These are phyloP conservation scores for Colletotrichum phormii DNA, from an alignment of 2,329 filamentous ascomycete genomes.

Conservation along the genomic window DNA sequence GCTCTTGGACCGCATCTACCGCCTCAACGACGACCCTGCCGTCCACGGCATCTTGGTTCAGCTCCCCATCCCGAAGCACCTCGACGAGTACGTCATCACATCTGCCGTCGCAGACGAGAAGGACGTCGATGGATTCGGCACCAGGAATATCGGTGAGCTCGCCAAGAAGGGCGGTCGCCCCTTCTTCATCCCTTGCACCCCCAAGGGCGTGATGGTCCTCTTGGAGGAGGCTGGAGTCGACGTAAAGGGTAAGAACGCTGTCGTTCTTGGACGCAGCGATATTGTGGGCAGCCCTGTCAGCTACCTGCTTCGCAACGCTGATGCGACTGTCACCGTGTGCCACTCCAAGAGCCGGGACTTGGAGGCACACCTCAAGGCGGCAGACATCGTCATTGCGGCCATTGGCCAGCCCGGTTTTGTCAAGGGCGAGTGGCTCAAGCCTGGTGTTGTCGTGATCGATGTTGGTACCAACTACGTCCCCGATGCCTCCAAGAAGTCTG, in stretches of 20 bases:
- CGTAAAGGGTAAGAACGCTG: conserved; percentile 89
- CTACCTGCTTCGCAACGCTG: conserved; percentile 92
- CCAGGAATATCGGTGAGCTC: conserved; percentile 93
- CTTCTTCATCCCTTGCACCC: conserved; percentile 93
- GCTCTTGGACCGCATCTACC: conserved; percentile 83
- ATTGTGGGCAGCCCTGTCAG: conserved; percentile 98
- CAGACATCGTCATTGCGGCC: conserved; percentile 91
- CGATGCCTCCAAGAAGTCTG: conserved; percentile 90
- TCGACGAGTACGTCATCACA: conserved; percentile 91
- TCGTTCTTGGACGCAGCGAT: conserved; percentile 94
- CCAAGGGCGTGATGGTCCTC: conserved; percentile 96
- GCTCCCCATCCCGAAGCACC: conserved; percentile 87
- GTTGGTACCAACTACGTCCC: conserved; percentile 97
- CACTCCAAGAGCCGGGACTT: conserved; percentile 88
- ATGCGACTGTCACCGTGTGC: conserved; percentile 96
- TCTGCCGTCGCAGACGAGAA: conserved; percentile 93
- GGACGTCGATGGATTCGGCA: conserved; percentile 97
- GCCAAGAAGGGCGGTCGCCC: conserved; percentile 94
- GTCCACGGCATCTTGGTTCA: conserved; percentile 96
- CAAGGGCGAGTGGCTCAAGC: conserved; percentile 95
- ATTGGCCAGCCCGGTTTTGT: conserved; percentile 90
- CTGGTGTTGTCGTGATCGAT: conserved; percentile 94
- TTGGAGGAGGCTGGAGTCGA: conserved; percentile 86
- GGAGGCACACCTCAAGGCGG: conserved; percentile 79
- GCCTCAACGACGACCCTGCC: conserved; percentile 85